A percentile compares a stretch with the other conserved stretches of the same genome.
phyloP scores from a whole-genome alignment of 305 asterid species.

The Fraxinus sp. region DNA sequence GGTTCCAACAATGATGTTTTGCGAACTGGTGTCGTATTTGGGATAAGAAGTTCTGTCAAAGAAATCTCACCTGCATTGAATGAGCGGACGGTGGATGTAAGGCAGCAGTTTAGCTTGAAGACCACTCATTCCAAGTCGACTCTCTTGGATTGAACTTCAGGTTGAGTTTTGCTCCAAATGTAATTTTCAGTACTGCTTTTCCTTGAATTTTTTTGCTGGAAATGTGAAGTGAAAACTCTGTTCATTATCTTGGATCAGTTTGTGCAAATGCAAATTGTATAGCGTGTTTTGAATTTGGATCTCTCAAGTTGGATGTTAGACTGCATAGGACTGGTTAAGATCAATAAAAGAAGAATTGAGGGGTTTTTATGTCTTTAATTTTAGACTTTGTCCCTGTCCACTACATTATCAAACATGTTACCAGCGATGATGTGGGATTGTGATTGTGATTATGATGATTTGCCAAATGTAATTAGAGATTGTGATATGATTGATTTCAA shows the following conservation, averaged over 20 bases:
- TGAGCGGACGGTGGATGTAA: neutral
- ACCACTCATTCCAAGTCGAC: neutral
- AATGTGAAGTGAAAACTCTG: neutral
- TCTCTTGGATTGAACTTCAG: neutral
- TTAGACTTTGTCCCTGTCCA: neutral
- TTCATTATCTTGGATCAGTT: neutral
- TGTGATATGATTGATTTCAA: neutral
- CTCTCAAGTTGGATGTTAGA: neutral
- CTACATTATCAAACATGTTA: neutral
- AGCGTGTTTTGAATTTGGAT: neutral
- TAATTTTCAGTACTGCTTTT: neutral
- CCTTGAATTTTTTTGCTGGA: neutral
- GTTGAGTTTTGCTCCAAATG: slow-evolving; percentile 1
- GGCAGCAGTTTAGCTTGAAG: neutral
- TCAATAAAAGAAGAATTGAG: neutral
- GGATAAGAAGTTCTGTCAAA: neutral
- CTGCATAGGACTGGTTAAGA: neutral
- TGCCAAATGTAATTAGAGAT: neutral
- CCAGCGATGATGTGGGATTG: neutral
- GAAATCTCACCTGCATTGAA: neutral
- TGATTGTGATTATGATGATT: neutral
- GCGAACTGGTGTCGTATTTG: neutral
- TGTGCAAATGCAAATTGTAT: neutral
- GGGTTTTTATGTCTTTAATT: neutral
- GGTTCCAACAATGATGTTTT: neutral